Percentiles rank a stretch among this genome's conserved stretches.
Evolutionary conservation across 1,284 basidiomycete species (phyloP).

Genomic region (Tilletia caries): DNA sequence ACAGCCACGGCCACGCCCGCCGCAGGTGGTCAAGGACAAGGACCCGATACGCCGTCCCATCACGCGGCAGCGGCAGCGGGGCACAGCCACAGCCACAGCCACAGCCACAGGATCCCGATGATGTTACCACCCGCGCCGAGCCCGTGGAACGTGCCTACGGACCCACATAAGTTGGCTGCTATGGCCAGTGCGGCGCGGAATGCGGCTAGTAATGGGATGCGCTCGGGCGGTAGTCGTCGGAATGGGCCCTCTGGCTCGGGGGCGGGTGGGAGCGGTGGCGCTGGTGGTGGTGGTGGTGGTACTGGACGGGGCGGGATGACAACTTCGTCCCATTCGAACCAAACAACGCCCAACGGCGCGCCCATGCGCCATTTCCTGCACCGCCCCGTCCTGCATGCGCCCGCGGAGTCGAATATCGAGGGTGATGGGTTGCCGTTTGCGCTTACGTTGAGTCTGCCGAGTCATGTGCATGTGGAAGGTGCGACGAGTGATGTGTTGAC

Average conservation of each 20-base stretch:
- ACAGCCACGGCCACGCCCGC: conserved; percentile 1
- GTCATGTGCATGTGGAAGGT: conserved; percentile 42
- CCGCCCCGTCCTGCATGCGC: conserved; percentile 41
- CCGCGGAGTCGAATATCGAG: conserved; percentile 32
- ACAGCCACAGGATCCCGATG: not conserved
- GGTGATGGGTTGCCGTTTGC: conserved; percentile 41
- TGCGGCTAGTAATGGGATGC: not conserved
- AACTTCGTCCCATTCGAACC: not conserved
- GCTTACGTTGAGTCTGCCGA: conserved; percentile 48
- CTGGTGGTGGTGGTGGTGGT: not conserved
- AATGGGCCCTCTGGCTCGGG: not conserved
- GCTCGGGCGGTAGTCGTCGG: not conserved
- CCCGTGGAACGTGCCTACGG: conserved; percentile 29
- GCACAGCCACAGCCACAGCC: not conserved
- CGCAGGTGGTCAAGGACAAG: not conserved
- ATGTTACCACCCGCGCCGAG: conserved; percentile 29
- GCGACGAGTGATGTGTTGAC: conserved; percentile 41
- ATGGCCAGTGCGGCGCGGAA: conserved; percentile 13
- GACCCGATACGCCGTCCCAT: not conserved
- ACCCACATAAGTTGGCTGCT: conserved; percentile 34
- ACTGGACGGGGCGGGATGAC: not conserved
- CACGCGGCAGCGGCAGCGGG: not conserved
- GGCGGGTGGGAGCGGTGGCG: not conserved
- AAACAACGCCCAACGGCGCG: not conserved
- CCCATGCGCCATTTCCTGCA: conserved; percentile 52